These are phyloP conservation scores for Colletotrichum paranaense DNA, from an alignment of 2,329 filamentous ascomycete species.

Conservation along the genomic window DNA sequence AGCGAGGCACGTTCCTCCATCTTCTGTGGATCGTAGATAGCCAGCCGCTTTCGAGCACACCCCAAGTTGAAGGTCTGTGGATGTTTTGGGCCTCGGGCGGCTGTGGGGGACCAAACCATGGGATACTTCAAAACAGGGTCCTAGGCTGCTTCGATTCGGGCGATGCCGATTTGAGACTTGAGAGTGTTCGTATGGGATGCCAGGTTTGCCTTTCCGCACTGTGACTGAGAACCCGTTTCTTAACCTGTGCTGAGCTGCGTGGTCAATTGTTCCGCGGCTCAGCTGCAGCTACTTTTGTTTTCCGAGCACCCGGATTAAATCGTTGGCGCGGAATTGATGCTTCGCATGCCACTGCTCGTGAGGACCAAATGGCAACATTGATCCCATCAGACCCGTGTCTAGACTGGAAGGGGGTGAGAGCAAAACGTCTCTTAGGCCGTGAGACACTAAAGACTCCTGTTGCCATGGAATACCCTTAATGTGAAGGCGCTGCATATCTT, in stretches of 20 bases:
- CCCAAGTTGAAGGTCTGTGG: constrained; percentile 11
- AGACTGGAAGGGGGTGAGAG: not conserved
- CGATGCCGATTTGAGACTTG: constrained; percentile 17
- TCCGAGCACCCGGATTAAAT: not conserved
- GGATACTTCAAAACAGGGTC: constrained; percentile 13
- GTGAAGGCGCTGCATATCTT: not conserved
- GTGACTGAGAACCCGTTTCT: not conserved
- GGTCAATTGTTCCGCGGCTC: not conserved
- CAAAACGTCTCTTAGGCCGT: not conserved
- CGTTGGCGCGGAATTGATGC: not conserved
- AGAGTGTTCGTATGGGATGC: too few relatives aligned
- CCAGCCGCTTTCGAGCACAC: not conserved
- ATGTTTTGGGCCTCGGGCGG: constrained; percentile 1
- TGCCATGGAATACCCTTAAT: not conserved
- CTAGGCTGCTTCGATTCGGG: constrained; percentile 18
- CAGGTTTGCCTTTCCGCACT: not conserved
- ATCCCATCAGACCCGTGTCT: not conserved
- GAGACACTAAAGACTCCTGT: not conserved
- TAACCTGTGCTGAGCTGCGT: not conserved
- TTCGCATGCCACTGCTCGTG: not conserved
- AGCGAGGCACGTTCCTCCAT: constrained; percentile 8
- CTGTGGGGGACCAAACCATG: constrained; percentile 9
- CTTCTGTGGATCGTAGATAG: not conserved
- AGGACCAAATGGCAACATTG: not conserved
- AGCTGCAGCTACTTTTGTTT: not conserved